Evolutionary conservation across 495 filamentous ascomycete species (phyloP), one percentile per base, ranked within the genome.

Genomic region (Letharia lupina): DNA sequence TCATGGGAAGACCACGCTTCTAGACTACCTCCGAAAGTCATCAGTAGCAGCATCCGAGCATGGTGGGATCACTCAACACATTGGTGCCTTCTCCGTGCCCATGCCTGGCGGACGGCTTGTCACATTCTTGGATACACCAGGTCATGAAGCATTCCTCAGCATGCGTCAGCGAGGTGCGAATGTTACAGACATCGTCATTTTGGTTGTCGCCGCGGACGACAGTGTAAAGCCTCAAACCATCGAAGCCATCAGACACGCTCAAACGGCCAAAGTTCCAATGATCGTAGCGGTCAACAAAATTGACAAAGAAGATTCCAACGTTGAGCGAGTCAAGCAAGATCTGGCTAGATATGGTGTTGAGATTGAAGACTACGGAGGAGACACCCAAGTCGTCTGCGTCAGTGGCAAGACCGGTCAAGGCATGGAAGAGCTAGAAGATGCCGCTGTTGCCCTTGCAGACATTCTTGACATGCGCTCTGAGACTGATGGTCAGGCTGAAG

Each of bases 261-360:
- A 88, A 59, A 80, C 82, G n/a, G 91, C 95, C 41, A 88, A 89
- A 64, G 95, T 98, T 2, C 93, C 94, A 16, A 93, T 99, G 60
- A 95, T 98, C 63, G 95, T 98, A 23, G 95, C 95, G n/a, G 91
- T 96, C 76, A 99, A 91, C 79, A 99, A 99, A 75, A 84, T 96
- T 58, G 95, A 99, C 75, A 96, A 93, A 75, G 86, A 88, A 67
- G 86, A 87, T 47, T 84, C 89, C 28, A 85, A 91, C 67, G 74
- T 88, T 18, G 88, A 97, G 50, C 82, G 82, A 33, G 93, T 97
- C 64, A 97, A 96, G 75, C 81, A 86, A 63, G 95, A 98, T 74
- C 85, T 99, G 39, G 84, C 89, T 11, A 78, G 84, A n/a, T 83
- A 96, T 68, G 90, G 89, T 23, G 83, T 99, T 31, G 89, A 97